A percentile compares a stretch with the other conserved stretches of the same genome.
phyloP scores from a whole-genome alignment of 176 grass and related monocot species.

The Olyra latifolia region DNA sequence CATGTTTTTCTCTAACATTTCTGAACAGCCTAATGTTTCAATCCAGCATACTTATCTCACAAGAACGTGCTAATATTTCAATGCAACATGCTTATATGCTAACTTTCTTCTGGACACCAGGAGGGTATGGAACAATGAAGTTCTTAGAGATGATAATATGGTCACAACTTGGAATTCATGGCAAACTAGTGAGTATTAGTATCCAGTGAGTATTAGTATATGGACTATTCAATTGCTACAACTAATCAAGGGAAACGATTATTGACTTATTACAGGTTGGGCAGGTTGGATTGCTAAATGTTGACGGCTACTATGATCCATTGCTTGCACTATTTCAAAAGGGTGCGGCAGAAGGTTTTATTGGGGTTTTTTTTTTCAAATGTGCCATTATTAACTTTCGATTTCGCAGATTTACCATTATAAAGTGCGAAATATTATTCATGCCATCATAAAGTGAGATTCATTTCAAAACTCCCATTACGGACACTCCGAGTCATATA shows the following conservation, averaged over 20 bases:
- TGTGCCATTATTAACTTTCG: too few relatives aligned
- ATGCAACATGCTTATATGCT: neutral
- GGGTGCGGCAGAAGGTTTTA: slow-evolving; percentile 82
- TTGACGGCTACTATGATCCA: slow-evolving; percentile 97
- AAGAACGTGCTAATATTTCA: neutral
- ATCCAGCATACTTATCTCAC: neutral
- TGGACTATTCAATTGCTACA: neutral
- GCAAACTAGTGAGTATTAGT: too few relatives aligned
- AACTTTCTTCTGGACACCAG: slow-evolving; percentile 46
- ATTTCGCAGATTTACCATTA: too few relatives aligned
- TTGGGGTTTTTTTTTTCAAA: too few relatives aligned
- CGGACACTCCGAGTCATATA: too few relatives aligned
- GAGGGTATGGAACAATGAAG: slow-evolving; percentile 96
- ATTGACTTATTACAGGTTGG: slow-evolving; percentile 63
- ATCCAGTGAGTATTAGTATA: slow-evolving; percentile 52
- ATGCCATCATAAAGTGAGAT: too few relatives aligned
- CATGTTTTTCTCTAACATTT: too few relatives aligned
- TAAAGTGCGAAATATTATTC: too few relatives aligned
- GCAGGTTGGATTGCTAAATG: slow-evolving; percentile 83
- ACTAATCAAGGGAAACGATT: slow-evolving; percentile 18
- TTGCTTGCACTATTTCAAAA: slow-evolving; percentile 82
- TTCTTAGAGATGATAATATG: slow-evolving; percentile 98
- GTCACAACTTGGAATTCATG: slow-evolving; percentile 95
- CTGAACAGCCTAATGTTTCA: too few relatives aligned
- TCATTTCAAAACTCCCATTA: too few relatives aligned